These are phyloP conservation scores for Aspergillus intermedius DNA, from an alignment of 2,329 filamentous ascomycete genomes.

Conservation along the genomic window DNA sequence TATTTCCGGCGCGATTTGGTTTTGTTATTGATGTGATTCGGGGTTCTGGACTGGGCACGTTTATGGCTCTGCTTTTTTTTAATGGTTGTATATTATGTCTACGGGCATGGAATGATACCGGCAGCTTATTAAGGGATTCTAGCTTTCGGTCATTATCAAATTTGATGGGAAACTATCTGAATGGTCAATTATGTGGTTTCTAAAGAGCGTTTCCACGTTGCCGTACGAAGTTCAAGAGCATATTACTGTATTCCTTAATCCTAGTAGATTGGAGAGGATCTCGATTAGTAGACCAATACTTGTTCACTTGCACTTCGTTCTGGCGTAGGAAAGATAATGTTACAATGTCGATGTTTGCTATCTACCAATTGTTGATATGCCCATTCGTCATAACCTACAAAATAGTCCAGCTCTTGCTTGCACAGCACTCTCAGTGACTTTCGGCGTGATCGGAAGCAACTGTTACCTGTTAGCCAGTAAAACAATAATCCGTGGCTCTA, in stretches of 20 bases:
- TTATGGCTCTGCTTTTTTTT: conserved; percentile 51
- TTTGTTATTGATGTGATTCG: conserved; percentile 65
- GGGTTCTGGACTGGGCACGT: conserved; percentile 60
- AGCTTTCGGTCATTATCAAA: neutral
- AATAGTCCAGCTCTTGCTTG: neutral
- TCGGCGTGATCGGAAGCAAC: conserved; percentile 1
- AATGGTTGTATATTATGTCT: conserved; percentile 58
- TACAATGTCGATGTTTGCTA: too few species aligned
- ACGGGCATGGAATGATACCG: conserved; percentile 46
- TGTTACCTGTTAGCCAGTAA: neutral
- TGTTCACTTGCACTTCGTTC: too few species aligned
- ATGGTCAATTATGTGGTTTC: neutral
- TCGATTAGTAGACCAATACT: too few species aligned
- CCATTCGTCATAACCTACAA: neutral
- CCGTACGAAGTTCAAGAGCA: neutral
- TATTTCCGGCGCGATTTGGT: conserved; percentile 67
- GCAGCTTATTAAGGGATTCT: conserved; percentile 22
- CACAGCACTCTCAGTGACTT: conserved; percentile 3
- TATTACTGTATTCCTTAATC: too few species aligned
- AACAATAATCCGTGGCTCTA: conserved; percentile 16
- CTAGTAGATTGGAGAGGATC: too few species aligned
- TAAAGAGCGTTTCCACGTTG: neutral
- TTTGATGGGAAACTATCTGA: neutral
- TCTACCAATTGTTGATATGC: too few species aligned
- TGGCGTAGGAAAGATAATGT: too few species aligned